Base-by-base conservation (phyloP, 2,329 filamentous ascomycete genomes). In the Alternaria sp. region DNA sequence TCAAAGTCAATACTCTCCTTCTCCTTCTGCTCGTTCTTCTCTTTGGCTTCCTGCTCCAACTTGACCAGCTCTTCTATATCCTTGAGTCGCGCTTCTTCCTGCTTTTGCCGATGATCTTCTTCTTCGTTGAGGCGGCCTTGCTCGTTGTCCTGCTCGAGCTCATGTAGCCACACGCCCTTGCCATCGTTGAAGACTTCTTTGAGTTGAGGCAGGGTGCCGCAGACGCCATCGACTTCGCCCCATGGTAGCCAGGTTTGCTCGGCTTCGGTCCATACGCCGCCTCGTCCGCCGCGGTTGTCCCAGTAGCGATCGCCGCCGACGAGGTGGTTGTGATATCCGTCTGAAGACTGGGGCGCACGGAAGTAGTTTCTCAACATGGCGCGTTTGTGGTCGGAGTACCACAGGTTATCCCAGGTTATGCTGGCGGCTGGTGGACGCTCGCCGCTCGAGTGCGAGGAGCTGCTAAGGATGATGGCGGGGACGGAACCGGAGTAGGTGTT, bases 211-310 rank as follows among this genome's bases (percentile, higher is more conserved):
- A 77, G 28, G 0, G 67, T 67, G 1, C 77, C 77, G 46, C 77
- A 79, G 1, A 79, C 77, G 20, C 77, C 77, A 41, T 79, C 76
- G 6, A 86, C 78, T 23, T 86, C 84, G 7, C 79, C 79, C 76
- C 84, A 85, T 0, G 80, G 79, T 21, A 85, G 63, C 85, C 85
- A 87, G 1, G 68, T 65, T 41, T 80, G 78, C 20, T 79, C 79
- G n/a, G 79, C 75, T 12, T 81, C 82, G 0, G 85, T 86, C 86
- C 86, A 88, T 4, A 86, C 74, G 8, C 86, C 86, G 4, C 85
- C 85, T n/a, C 79, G 80, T 0, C 85, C 85, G 10, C 85, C 85
- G 14, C 84, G 81, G 58, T 78, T 72, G 67, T 87, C 83, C 83
- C 84, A 85, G 73, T 79, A 80, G 1, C 80, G 76, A 54, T 84